Conservation (phyloP, 768 basidiomycete genomes). For the Lentinula guzmanii region DNA sequence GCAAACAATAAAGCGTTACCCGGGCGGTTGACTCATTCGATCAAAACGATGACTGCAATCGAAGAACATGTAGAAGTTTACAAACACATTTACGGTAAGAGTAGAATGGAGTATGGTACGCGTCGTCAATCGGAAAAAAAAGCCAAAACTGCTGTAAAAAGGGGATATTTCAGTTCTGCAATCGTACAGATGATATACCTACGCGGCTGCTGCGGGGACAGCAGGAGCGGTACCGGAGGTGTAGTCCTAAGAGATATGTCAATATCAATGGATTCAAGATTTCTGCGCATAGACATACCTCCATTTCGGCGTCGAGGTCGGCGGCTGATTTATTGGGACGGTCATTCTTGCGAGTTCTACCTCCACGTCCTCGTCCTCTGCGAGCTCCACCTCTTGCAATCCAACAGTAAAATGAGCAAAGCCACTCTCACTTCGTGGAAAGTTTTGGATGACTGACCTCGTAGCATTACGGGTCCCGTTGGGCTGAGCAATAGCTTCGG, state of each 20-base stretch:
- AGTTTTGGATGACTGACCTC: slow-evolving; percentile 21
- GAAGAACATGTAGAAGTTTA: background rate
- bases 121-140: background rate
- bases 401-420: background rate
- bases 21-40: background rate
- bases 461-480: slow-evolving; percentile 12
- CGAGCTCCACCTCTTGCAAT: slow-evolving; percentile 21
- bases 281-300: slow-evolving; percentile 43
- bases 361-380: slow-evolving; percentile 42
- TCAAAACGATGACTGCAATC: background rate
- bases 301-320: slow-evolving; percentile 97
- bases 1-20: background rate
- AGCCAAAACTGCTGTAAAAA: background rate
- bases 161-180: background rate
- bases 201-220: slow-evolving; percentile 1
- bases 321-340: slow-evolving; percentile 77
- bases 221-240: slow-evolving; percentile 1
- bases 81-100: background rate
- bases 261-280: background rate
- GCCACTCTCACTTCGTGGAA: background rate
- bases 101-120: background rate
- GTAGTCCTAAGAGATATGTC: slow-evolving; percentile 3
- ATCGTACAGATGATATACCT: background rate
- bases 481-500: slow-evolving; percentile 25
- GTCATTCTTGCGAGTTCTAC: slow-evolving; percentile 42